These are phyloP conservation scores for Ophiognomonia clavigignenti-juglandacearum DNA, from an alignment of 2,329 filamentous ascomycete species.

Conservation along the genomic window DNA sequence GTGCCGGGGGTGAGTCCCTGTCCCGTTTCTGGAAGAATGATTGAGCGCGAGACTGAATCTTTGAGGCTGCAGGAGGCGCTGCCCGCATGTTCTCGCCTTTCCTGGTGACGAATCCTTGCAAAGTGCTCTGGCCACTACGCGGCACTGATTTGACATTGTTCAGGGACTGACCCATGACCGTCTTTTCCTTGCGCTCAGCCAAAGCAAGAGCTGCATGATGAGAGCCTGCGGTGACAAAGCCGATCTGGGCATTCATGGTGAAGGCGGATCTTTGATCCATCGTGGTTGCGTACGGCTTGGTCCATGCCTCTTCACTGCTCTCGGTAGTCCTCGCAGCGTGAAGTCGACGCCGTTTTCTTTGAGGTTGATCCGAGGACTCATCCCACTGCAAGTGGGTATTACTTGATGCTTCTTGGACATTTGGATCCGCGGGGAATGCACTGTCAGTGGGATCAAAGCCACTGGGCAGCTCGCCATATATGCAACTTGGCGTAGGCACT, in stretches of 20 bases:
- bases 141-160: conserved; percentile 24
- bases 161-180: conserved; percentile 15
- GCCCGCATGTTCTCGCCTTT: background rate
- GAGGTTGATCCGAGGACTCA: conserved; percentile 25
- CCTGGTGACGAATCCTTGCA: conserved; percentile 12
- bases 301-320: conserved; percentile 30
- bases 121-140: conserved; percentile 8
- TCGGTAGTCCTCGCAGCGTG: conserved; percentile 24
- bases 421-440: conserved; percentile 61
- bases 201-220: conserved; percentile 39
- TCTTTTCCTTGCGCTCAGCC: conserved; percentile 25
- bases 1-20: background rate
- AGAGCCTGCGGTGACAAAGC: conserved; percentile 58
- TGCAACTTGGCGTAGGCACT: conserved; percentile 49
- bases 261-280: conserved; percentile 57
- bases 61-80: background rate
- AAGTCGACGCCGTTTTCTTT: conserved; percentile 24
- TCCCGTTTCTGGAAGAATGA: background rate
- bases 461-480: conserved; percentile 47
- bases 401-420: background rate
- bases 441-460: conserved; percentile 62
- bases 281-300: conserved; percentile 50
- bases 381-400: conserved; percentile 22
- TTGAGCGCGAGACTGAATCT: background rate
- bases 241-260: conserved; percentile 51